Evolutionary conservation across 179 eudicot species (phyloP).

Genomic region (Heliamphora pulchella): DNA sequence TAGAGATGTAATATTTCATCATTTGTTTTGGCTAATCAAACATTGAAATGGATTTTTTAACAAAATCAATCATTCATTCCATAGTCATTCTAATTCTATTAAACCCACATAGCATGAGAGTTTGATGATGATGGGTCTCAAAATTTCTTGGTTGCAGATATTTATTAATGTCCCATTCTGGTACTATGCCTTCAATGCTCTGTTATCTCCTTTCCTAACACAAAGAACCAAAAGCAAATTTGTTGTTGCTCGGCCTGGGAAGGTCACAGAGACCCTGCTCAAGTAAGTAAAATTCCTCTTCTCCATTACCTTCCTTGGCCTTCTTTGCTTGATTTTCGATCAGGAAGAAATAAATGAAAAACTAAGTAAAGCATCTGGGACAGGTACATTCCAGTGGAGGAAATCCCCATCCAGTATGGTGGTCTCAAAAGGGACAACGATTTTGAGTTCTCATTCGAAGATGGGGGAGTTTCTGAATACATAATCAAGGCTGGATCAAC

Average conservation of each 20-base stretch:
- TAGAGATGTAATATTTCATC: no score
- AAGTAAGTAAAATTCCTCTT: conserved; percentile 35
- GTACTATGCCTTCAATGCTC: conserved; percentile 54
- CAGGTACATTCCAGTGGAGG: conserved; percentile 49
- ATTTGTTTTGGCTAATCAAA: no score
- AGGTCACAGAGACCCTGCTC: conserved; percentile 60
- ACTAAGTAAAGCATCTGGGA: not conserved
- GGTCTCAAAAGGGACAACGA: conserved; percentile 57
- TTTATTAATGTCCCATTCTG: conserved; percentile 70
- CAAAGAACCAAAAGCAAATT: conserved; percentile 72
- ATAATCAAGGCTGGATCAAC: conserved; percentile 41
- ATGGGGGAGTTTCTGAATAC: conserved; percentile 35
- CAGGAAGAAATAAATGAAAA: not conserved
- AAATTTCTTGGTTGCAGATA: conserved; percentile 37
- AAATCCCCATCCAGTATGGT: conserved; percentile 52
- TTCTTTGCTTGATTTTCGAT: not conserved
- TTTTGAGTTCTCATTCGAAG: conserved; percentile 36
- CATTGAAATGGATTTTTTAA: no score
- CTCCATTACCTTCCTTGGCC: not conserved
- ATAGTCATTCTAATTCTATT: no score
- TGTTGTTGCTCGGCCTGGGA: conserved; percentile 52
- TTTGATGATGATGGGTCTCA: not conserved
- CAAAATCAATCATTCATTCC: no score
- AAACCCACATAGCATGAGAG: no score
- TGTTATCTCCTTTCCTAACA: conserved; percentile 54